These are phyloP conservation scores for Diaporthe destruens DNA, from an alignment of 2,329 filamentous ascomycete species.

Conservation along the genomic window DNA sequence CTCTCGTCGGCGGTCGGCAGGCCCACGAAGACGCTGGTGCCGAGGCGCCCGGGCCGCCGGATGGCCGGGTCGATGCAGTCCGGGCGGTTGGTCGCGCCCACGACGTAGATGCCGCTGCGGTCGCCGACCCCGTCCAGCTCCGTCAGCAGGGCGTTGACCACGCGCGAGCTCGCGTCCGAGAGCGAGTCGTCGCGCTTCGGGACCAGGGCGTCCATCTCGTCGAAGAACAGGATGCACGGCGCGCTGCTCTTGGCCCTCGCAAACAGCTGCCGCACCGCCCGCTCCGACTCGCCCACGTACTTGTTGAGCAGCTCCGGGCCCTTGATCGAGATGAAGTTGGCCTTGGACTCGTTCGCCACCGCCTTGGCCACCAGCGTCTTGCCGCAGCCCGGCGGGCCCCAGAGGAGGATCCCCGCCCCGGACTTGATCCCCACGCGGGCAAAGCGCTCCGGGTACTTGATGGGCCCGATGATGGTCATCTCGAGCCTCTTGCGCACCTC, in stretches of 20 bases:
- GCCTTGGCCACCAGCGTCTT: slow-evolving; percentile 97
- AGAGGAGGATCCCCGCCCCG: slow-evolving; percentile 90
- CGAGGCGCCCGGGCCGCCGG: slow-evolving; percentile 89
- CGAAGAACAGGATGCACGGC: slow-evolving; percentile 97
- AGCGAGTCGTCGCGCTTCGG: slow-evolving; percentile 80
- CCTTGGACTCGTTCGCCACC: slow-evolving; percentile 93
- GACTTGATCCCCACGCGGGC: slow-evolving; percentile 81
- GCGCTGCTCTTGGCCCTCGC: slow-evolving; percentile 85
- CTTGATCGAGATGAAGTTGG: slow-evolving; percentile 98
- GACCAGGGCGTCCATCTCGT: slow-evolving; percentile 94
- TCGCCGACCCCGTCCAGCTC: slow-evolving; percentile 89
- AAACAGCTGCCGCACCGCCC: slow-evolving; percentile 92
- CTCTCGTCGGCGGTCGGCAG: slow-evolving; percentile 81
- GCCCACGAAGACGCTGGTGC: slow-evolving; percentile 90
- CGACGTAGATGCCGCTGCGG: slow-evolving; percentile 89
- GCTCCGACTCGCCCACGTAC: slow-evolving; percentile 96
- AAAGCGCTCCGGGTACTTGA: slow-evolving; percentile 84
- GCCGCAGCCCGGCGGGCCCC: slow-evolving; percentile 96
- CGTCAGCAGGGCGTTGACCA: slow-evolving; percentile 95
- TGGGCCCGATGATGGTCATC: slow-evolving; percentile 89
- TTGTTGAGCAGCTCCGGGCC: slow-evolving; percentile 97
- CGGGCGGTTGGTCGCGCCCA: slow-evolving; percentile 93
- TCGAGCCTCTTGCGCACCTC: slow-evolving; percentile 85
- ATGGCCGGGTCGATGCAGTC: slow-evolving; percentile 98
- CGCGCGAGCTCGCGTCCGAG: slow-evolving; percentile 85